Base-by-base conservation (phyloP, 2,329 filamentous ascomycete species). In the Colletotrichum sp. region DNA sequence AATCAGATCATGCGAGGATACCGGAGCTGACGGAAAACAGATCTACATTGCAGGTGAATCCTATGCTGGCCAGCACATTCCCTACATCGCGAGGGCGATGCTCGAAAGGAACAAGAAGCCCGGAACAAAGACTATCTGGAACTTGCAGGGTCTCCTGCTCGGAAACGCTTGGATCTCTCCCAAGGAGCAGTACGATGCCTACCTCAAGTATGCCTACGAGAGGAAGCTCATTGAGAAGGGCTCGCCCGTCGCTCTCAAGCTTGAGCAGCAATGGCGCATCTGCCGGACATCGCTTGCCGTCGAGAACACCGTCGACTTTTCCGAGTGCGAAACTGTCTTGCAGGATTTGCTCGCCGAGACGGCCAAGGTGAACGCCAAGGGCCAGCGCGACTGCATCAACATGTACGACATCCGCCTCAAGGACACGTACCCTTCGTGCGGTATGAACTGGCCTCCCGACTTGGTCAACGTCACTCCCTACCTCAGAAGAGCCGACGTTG, bases 121-220 rank as follows among this genome's bases (percentile, higher is more conserved):
- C 16, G 80, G 80, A 27, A 83, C 84, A 7, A 83, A 85, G 68
- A 81, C 85, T 54, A 82, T 84, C 31, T 99, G 96, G 97, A 93
- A 93, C 65, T 85, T 99, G 33, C 90, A 93, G 77, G 97, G 96
- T 11, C 86, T 99, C 24, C 83, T 99, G 43, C 98, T 99, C 75
- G 97, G 97, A 69, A 99, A 99, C 81, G 97, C 96, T 51, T 99
- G 97, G 97, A 96, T 99, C 67, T 94, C 96, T 3, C 96, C 96
- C 2, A 86, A 87, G 9, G 94, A 98, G 63, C 97, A 99, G 82
- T 99, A 98, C 82, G 92, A 93, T 34, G 89, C 96, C 0, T 98
- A 98, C 81, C 86, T 98, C 12, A 90, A 92, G 34, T 98, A 91
- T 79, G 93, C 94, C 57, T 95, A 97, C 82, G 90, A 96, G 73